These are phyloP conservation scores for Phylloporus scabripes DNA, from an alignment of 768 basidiomycete species.

Conservation along the genomic window DNA sequence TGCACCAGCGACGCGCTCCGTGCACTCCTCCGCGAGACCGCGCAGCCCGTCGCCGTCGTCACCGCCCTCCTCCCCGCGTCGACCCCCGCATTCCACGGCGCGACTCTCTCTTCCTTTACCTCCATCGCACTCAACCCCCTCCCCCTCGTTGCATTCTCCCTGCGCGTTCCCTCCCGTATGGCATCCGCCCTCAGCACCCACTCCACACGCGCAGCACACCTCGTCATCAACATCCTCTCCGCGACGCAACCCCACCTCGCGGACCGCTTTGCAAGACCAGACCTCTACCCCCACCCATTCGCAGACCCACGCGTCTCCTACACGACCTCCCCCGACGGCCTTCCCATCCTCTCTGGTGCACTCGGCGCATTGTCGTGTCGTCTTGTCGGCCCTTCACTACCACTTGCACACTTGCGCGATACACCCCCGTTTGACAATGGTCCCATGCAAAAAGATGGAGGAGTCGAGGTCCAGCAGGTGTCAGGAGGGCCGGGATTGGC, in stretches of 20 bases:
- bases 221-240: constrained; percentile 81
- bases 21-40: constrained; percentile 63
- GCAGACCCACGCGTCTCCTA: constrained; percentile 32
- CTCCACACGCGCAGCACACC: constrained; percentile 33
- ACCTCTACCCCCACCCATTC: constrained; percentile 61
- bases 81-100: constrained; percentile 60
- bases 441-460: constrained; percentile 2
- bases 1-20: constrained; percentile 34
- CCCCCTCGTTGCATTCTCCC: constrained; percentile 84
- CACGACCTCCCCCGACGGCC: constrained; percentile 43
- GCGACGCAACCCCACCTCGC: constrained; percentile 60
- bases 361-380: constrained; percentile 72
- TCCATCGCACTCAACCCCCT: constrained; percentile 87
- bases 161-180: constrained; percentile 87
- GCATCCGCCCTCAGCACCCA: constrained; percentile 49
- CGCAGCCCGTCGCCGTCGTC: constrained; percentile 83
- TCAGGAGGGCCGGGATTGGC: constrained; percentile 33
- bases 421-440: constrained; percentile 6
- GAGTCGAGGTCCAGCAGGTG: constrained; percentile 9
- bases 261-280: constrained; percentile 65
- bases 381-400: constrained; percentile 55
- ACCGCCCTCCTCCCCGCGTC: constrained; percentile 53
- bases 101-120: constrained; percentile 90
- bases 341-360: constrained; percentile 53
- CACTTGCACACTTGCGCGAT: constrained; percentile 48